Evolutionary conservation across 305 asterid species (phyloP).

Genomic region (Fraxinus baroniana): DNA sequence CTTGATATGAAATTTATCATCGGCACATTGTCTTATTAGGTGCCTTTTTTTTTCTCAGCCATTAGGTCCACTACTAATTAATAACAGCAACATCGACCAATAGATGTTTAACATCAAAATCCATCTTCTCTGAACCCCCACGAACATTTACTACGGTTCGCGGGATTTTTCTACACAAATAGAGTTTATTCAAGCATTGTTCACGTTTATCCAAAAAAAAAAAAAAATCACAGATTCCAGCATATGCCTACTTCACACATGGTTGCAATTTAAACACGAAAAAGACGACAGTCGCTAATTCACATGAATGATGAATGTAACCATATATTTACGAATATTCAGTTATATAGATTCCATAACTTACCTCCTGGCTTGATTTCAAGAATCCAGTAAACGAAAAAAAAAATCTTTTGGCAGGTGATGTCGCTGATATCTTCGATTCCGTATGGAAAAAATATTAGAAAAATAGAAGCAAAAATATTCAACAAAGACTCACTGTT

Average conservation of each 20-base stretch:
- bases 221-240: constrained; percentile 15
- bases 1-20: constrained; percentile 12
- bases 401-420: neutral
- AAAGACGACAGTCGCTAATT: neutral
- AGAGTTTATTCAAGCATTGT: neutral
- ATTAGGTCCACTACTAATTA: neutral
- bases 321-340: neutral
- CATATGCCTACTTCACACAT: constrained; percentile 6
- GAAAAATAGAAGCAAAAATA: neutral
- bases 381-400: neutral
- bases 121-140: neutral
- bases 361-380: neutral
- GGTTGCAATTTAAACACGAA: neutral
- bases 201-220: constrained; percentile 14
- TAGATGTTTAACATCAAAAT: neutral
- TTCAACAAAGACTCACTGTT: neutral
- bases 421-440: neutral
- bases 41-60: constrained; percentile 17
- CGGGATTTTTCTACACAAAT: neutral
- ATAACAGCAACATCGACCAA: neutral
- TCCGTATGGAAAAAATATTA: neutral
- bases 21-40: neutral
- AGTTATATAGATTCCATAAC: neutral
- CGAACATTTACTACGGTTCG: neutral
- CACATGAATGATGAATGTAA: neutral